These are phyloP conservation scores for Aspergillus funiculosus DNA, from an alignment of 495 filamentous ascomycete species.

Conservation along the genomic window DNA sequence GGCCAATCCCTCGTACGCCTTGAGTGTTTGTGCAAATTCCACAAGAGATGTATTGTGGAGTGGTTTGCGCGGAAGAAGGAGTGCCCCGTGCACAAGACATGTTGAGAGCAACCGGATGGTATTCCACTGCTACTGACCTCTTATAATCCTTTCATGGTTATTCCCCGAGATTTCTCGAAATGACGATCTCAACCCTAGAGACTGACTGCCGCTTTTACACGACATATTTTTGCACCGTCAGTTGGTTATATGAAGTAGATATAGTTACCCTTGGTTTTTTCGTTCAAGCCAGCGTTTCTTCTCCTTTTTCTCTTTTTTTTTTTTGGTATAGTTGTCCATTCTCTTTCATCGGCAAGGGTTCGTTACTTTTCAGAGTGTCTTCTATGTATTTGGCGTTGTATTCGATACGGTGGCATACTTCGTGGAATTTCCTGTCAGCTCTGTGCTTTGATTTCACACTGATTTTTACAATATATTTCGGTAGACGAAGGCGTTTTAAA, in stretches of 20 bases:
- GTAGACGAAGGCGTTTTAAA: no score
- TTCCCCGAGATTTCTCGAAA: not conserved
- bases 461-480: no score
- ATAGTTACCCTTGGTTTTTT: not conserved
- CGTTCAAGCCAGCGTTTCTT: conserved; percentile 14
- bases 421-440: no score
- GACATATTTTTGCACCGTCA: no score
- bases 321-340: no score
- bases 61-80: conserved; percentile 52
- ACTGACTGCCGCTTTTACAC: not conserved
- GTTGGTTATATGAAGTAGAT: conserved; percentile 5
- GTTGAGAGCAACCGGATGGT: conserved; percentile 14
- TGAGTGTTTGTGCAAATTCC: conserved; percentile 92
- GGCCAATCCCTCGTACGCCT: conserved; percentile 77
- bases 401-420: no score
- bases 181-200: no score
- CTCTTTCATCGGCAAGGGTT: no score
- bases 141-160: not conserved
- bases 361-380: not conserved
- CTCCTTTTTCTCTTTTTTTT: no score
- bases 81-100: conserved; percentile 50
- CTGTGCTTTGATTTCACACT: no score
- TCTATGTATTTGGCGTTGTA: no score
- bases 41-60: conserved; percentile 58
- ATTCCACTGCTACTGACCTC: conserved; percentile 2